These are phyloP conservation scores for Dujonia santamariae DNA, from an alignment of 1,139 yeast genomes.

Conservation along the genomic window DNA sequence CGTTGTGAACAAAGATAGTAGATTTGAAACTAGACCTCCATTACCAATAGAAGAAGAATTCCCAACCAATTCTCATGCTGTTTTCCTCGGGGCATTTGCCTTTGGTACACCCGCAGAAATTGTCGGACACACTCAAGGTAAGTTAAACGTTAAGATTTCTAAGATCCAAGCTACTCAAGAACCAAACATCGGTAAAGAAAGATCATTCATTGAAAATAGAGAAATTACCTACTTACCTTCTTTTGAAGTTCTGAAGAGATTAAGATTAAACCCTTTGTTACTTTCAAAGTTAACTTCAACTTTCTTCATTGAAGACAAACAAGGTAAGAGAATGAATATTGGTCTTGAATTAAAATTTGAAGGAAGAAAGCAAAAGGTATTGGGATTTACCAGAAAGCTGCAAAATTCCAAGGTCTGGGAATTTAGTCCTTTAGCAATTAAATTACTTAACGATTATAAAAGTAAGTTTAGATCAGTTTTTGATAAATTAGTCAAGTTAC, in stretches of 20 bases:
- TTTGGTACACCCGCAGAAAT: slow-evolving; percentile 84
- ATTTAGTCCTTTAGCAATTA: slow-evolving; percentile 71
- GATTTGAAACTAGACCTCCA: slow-evolving; percentile 74
- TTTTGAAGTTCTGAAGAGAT: slow-evolving; percentile 57
- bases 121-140: slow-evolving; percentile 57
- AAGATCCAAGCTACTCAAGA: slow-evolving; percentile 52
- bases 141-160: slow-evolving; percentile 50
- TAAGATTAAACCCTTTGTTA: slow-evolving; percentile 60
- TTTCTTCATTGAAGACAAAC: slow-evolving; percentile 55
- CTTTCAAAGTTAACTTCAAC: slow-evolving; percentile 78
- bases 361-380: slow-evolving; percentile 72
- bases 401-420: slow-evolving; percentile 70
- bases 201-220: slow-evolving; percentile 55
- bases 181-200: slow-evolving; percentile 59
- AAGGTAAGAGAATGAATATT: slow-evolving; percentile 55
- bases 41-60: slow-evolving; percentile 77
- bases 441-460: slow-evolving; percentile 61
- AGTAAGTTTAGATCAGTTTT: slow-evolving; percentile 62
- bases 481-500: slow-evolving; percentile 27
- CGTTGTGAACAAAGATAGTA: slow-evolving; percentile 68
- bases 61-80: slow-evolving; percentile 68
- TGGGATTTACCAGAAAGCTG: slow-evolving; percentile 73
- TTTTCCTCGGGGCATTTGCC: slow-evolving; percentile 85
- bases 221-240: slow-evolving; percentile 65
- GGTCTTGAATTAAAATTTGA: slow-evolving; percentile 89